A percentile compares a stretch with the other conserved stretches of the same genome.
phyloP scores from a whole-genome alignment of 495 filamentous ascomycete species.

The Cercophora newfieldiana region DNA sequence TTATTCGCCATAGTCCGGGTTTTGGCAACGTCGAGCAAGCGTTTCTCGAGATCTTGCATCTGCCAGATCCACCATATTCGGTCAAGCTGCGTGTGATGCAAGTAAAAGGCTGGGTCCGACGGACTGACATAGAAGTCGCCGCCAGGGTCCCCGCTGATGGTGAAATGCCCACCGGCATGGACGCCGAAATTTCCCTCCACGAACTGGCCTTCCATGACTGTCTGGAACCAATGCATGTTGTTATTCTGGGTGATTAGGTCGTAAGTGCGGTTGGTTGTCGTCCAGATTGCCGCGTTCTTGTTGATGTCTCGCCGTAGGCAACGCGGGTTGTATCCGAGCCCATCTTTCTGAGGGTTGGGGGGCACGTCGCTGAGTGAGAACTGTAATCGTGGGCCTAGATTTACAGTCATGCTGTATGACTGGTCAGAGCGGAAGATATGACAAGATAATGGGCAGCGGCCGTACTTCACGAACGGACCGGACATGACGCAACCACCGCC shows the following conservation, averaged over 20 bases:
- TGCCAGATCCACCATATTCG: slow-evolving; percentile 73
- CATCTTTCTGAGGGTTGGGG: slow-evolving; percentile 40
- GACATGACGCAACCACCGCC: slow-evolving; percentile 66
- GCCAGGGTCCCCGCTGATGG: slow-evolving; percentile 37
- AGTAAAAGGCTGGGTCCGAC: slow-evolving; percentile 67
- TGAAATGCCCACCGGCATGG: slow-evolving; percentile 65
- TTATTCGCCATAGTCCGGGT: slow-evolving; percentile 28
- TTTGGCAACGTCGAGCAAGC: slow-evolving; percentile 32
- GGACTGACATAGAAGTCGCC: slow-evolving; percentile 58
- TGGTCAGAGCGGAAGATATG: neutral
- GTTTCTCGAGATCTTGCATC: slow-evolving; percentile 49
- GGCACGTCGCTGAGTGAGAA: slow-evolving; percentile 42
- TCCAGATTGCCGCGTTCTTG: slow-evolving; percentile 48
- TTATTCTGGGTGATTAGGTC: slow-evolving; percentile 47
- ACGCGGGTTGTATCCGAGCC: slow-evolving; percentile 56
- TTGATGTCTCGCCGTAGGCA: slow-evolving; percentile 68
- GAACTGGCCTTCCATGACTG: slow-evolving; percentile 37
- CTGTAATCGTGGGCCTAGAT: slow-evolving; percentile 26
- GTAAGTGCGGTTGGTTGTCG: slow-evolving; percentile 30
- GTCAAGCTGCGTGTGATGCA: slow-evolving; percentile 69
- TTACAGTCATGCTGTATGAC: slow-evolving; percentile 24
- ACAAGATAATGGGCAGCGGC: neutral
- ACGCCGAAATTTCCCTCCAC: slow-evolving; percentile 47
- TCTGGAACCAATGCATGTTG: slow-evolving; percentile 54
- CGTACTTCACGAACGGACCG: slow-evolving; percentile 57